Evolutionary conservation across 1,139 yeast genomes (phyloP).

Genomic region (Nakaseomyces nivariensis): DNA sequence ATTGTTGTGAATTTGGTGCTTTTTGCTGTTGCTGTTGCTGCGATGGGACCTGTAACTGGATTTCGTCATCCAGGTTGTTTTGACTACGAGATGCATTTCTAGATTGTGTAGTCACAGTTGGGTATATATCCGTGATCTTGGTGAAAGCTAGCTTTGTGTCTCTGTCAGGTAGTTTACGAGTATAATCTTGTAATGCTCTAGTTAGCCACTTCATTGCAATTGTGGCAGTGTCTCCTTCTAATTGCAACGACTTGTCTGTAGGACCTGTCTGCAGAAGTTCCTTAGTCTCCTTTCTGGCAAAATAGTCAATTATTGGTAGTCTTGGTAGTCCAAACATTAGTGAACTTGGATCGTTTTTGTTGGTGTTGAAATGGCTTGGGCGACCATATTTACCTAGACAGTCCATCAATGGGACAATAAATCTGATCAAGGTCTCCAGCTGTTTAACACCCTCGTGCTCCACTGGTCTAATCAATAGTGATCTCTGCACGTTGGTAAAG

Average conservation of each 20-base stretch:
- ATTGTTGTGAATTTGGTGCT: neutral
- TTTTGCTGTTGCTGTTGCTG: neutral
- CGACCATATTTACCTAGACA: constrained; percentile 24
- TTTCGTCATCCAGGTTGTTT: neutral
- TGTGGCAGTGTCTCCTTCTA: constrained; percentile 3
- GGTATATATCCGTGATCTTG: constrained; percentile 1
- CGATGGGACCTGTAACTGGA: neutral
- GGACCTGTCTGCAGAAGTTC: neutral
- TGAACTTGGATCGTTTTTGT: constrained; percentile 18
- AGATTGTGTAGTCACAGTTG: constrained; percentile 1
- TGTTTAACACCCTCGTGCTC: constrained; percentile 25
- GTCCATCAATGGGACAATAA: constrained; percentile 24
- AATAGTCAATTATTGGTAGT: constrained; percentile 22
- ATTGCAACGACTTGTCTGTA: neutral
- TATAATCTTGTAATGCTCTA: neutral
- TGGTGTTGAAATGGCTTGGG: constrained; percentile 21
- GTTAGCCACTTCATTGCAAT: constrained; percentile 3
- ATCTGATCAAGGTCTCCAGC: constrained; percentile 22
- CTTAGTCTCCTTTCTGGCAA: constrained; percentile 15
- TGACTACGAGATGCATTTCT: neutral
- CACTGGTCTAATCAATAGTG: constrained; percentile 24
- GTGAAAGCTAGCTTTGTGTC: neutral
- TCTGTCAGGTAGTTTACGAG: neutral
- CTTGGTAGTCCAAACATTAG: constrained; percentile 25
- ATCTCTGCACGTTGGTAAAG: constrained; percentile 10